phyloP scores from a whole-genome alignment of 495 filamentous ascomycete species.

The Gamarada debralockiae region DNA sequence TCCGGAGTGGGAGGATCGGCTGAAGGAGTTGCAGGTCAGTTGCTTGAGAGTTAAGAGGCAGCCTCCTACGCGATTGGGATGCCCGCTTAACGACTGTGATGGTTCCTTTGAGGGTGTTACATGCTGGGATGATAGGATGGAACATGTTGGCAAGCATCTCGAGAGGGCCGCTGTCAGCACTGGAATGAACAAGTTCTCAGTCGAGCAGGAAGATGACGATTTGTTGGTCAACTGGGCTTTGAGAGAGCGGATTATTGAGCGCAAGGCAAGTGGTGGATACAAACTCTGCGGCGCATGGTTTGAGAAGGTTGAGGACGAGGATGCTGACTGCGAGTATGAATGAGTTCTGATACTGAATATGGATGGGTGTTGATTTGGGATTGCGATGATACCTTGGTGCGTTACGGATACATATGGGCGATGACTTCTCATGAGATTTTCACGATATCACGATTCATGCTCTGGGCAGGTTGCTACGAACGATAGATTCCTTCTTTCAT shows the following conservation, averaged over 20 bases:
- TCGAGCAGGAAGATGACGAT: conserved; percentile 17
- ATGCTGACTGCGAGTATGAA: no score
- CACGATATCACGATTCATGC: no score
- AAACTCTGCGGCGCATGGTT: neutral
- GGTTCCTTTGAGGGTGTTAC: conserved; percentile 54
- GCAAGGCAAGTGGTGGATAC: neutral
- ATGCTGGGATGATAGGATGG: conserved; percentile 83
- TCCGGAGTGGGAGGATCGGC: conserved; percentile 22
- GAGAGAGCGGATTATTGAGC: conserved; percentile 18
- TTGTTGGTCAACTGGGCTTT: conserved; percentile 22
- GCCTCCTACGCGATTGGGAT: conserved; percentile 58
- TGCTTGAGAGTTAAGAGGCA: conserved; percentile 58
- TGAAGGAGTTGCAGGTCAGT: conserved; percentile 47
- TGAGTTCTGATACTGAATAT: no score
- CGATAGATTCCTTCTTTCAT: no score
- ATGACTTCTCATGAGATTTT: no score
- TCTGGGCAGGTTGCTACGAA: no score
- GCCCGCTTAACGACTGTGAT: conserved; percentile 57
- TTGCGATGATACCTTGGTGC: no score
- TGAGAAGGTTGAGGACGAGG: neutral
- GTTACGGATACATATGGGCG: no score
- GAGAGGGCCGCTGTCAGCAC: conserved; percentile 44
- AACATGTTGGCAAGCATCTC: conserved; percentile 84
- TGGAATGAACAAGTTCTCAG: neutral
- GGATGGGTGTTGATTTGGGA: no score